Evolutionary conservation across 106 monocot species (phyloP).

Genomic region (Triglochin maritima): DNA sequence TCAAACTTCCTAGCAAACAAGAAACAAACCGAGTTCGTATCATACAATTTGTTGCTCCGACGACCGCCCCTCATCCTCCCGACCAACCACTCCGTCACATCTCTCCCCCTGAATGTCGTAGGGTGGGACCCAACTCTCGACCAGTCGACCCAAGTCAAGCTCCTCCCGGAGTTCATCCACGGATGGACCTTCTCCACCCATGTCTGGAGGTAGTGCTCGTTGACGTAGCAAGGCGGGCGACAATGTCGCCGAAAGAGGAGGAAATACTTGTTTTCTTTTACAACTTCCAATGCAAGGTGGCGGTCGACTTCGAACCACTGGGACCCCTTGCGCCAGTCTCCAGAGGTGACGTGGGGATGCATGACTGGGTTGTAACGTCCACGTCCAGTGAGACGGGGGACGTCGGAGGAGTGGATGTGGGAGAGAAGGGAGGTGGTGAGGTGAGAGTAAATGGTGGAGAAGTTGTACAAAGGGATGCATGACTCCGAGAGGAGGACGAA

Average conservation of each 20-base stretch:
- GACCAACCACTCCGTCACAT: conserved; percentile 8
- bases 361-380: conserved; percentile 20
- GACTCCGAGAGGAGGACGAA: conserved; percentile 31
- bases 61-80: neutral
- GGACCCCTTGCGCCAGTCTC: conserved; percentile 32
- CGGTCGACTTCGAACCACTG: conserved; percentile 25
- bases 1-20: conserved; percentile 29
- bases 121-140: conserved; percentile 24
- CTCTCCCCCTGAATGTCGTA: neutral
- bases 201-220: conserved; percentile 27
- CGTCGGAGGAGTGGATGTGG: conserved; percentile 19
- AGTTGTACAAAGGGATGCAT: conserved; percentile 34
- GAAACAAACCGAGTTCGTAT: conserved; percentile 8
- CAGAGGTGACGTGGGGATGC: conserved; percentile 5
- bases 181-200: conserved; percentile 17
- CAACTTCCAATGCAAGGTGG: conserved; percentile 6
- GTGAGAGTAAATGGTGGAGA: conserved; percentile 17
- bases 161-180: conserved; percentile 14
- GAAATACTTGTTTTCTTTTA: conserved; percentile 13
- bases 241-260: conserved; percentile 15
- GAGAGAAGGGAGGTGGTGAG: conserved; percentile 11
- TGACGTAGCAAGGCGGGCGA: conserved; percentile 23
- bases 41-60: neutral
- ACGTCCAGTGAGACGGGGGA: conserved; percentile 11
- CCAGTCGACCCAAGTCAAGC: conserved; percentile 30